phyloP scores from a whole-genome alignment of 1,284 basidiomycete genomes.

The Apiotrichum mycotoxinovorans region DNA sequence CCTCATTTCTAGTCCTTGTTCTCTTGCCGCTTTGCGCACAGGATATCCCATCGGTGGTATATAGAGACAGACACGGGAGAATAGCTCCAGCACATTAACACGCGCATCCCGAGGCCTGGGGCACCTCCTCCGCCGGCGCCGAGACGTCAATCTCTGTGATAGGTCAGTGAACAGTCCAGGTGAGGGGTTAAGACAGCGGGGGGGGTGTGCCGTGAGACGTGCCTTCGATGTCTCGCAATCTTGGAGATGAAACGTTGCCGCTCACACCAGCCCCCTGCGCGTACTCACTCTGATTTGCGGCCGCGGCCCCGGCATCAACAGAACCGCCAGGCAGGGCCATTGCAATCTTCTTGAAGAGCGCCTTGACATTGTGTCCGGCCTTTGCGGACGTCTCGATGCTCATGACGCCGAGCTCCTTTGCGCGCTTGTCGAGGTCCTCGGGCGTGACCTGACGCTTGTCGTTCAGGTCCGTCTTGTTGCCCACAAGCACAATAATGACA shows the following conservation, averaged over 20 bases:
- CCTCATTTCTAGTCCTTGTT: too few species aligned
- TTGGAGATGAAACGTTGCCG: too few species aligned
- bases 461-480: conserved; percentile 93
- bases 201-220: not conserved
- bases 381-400: conserved; percentile 99
- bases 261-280: too few species aligned
- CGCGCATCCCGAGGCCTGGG: conserved; percentile 45
- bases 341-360: conserved; percentile 96
- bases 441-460: conserved; percentile 78
- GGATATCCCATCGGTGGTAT: conserved; percentile 3
- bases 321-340: conserved; percentile 96
- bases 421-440: conserved; percentile 90
- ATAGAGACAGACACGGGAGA: not conserved
- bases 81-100: conserved; percentile 41
- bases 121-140: conserved; percentile 34
- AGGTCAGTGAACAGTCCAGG: conserved; percentile 1
- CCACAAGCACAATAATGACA: conserved; percentile 97
- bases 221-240: too few species aligned
- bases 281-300: conserved; percentile 53
- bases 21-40: not conserved
- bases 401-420: conserved; percentile 92
- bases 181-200: not conserved
- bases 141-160: conserved; percentile 51
- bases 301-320: conserved; percentile 62
- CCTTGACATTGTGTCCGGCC: conserved; percentile 98